A percentile compares a stretch with the other conserved stretches of the same genome.
phyloP scores from a whole-genome alignment of 108 stramenopile genomes.

The Cyclotella distinguenda region DNA sequence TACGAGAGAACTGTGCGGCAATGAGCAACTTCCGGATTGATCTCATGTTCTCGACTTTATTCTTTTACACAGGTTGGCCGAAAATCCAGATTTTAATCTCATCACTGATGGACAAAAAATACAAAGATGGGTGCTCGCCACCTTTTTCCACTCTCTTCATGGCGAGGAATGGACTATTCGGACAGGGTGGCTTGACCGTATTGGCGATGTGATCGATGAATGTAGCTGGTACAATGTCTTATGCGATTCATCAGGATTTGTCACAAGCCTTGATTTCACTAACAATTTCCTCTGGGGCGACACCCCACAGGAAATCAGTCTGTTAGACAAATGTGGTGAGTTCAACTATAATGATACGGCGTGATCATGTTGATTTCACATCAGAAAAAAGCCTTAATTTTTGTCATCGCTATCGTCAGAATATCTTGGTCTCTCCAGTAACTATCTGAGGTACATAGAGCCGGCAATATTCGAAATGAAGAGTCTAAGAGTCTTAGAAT shows the following conservation, averaged over 20 bases:
- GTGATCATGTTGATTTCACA: not conserved
- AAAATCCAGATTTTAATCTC: conserved; percentile 13
- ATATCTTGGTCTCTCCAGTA: conserved; percentile 22
- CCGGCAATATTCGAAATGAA: conserved; percentile 24
- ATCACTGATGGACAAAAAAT: conserved; percentile 15
- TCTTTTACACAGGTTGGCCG: conserved; percentile 14
- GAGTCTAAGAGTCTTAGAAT: conserved; percentile 36
- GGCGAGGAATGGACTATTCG: conserved; percentile 32
- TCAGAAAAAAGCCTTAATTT: too few species aligned
- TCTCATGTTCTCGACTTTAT: too few species aligned
- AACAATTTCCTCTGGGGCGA: conserved; percentile 27
- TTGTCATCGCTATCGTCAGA: conserved; percentile 3
- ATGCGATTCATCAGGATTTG: conserved; percentile 21
- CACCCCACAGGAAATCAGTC: conserved; percentile 21
- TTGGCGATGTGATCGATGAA: conserved; percentile 23
- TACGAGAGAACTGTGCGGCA: too few species aligned
- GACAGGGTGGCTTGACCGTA: conserved; percentile 25
- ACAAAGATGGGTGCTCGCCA: conserved; percentile 39
- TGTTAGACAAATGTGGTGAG: conserved; percentile 25
- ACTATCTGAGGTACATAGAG: conserved; percentile 18
- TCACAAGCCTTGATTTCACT: conserved; percentile 25
- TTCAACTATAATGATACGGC: not conserved
- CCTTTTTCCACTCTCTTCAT: conserved; percentile 30
- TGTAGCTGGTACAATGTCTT: conserved; percentile 42
- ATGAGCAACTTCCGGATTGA: not conserved